Percentiles rank a stretch among this genome's conserved stretches.
Conservation (phyloP, 331 rosid species). For the Quercus lobata region DNA sequence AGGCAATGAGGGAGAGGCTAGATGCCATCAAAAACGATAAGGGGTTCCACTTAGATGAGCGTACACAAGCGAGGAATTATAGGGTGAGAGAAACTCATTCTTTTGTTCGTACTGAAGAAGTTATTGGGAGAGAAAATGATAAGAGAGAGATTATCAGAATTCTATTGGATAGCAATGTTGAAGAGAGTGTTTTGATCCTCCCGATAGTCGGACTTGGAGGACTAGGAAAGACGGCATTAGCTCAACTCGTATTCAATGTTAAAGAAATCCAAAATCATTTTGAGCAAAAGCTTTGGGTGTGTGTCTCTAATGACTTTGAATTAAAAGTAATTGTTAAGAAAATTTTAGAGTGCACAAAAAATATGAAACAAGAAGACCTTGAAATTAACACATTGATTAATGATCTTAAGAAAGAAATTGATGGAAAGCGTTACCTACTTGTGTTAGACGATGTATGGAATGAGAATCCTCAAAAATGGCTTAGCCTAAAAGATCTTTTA, state of each 20-base stretch:
- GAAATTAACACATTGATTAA: not conserved
- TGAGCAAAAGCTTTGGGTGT: conserved; percentile 13
- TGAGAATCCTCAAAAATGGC: conserved; percentile 2
- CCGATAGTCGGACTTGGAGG: conserved; percentile 26
- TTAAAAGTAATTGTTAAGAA: not conserved
- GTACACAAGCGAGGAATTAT: not conserved
- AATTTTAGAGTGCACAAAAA: not conserved
- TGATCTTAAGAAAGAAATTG: not conserved
- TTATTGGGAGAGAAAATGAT: conserved; percentile 15
- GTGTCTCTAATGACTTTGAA: not conserved
- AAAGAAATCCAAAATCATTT: not conserved
- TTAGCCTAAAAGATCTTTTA: not conserved
- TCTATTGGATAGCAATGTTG: not conserved
- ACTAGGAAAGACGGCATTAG: conserved; percentile 9
- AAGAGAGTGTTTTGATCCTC: not conserved
- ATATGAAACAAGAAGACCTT: not conserved
- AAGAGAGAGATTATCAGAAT: not conserved
- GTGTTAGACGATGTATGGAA: conserved; percentile 24
- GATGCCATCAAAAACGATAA: not conserved
- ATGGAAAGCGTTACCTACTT: not conserved
- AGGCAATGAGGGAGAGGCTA: not conserved
- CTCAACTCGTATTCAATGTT: conserved; percentile 13
- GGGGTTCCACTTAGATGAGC: not conserved
- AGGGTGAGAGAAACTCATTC: conserved; percentile 5
- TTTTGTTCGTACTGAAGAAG: not conserved